These are phyloP conservation scores for Porodaedalea pini DNA, from an alignment of 1,284 basidiomycete genomes.

Conservation along the genomic window DNA sequence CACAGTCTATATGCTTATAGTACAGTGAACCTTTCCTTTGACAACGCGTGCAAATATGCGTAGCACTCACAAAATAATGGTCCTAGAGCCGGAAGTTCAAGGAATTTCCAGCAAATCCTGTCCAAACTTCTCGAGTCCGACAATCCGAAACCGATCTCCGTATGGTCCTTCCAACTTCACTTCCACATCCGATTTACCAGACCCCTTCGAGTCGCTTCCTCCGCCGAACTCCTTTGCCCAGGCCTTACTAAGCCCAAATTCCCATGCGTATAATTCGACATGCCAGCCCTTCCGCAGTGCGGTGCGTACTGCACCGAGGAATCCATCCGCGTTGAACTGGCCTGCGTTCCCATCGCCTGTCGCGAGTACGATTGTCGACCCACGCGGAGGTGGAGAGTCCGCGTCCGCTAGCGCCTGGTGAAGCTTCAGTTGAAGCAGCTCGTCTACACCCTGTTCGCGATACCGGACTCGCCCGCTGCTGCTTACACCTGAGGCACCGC, in stretches of 20 bases:
- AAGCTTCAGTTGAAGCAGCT: constrained; percentile 82
- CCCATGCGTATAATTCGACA: constrained; percentile 86
- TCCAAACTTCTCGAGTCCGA: constrained; percentile 61
- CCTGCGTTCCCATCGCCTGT: constrained; percentile 88
- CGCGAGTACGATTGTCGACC: constrained; percentile 79
- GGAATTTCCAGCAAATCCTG: constrained; percentile 44
- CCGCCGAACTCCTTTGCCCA: constrained; percentile 68
- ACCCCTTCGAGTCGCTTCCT: constrained; percentile 32
- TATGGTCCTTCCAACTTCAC: constrained; percentile 8
- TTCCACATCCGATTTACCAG: constrained; percentile 17
- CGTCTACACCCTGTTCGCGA: constrained; percentile 84
- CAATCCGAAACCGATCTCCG: constrained; percentile 44
- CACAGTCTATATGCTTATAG: background rate
- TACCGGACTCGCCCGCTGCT: constrained; percentile 41
- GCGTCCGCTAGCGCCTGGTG: constrained; percentile 75
- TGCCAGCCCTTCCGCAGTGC: constrained; percentile 83
- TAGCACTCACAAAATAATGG: background rate
- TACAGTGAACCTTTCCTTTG: background rate
- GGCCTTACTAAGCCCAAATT: constrained; percentile 67
- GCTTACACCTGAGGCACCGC: constrained; percentile 2
- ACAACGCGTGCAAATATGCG: background rate
- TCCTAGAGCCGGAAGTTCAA: background rate
- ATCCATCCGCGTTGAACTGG: constrained; percentile 86
- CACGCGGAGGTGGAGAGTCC: constrained; percentile 53
- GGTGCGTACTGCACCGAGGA: constrained; percentile 76